These are phyloP conservation scores for Alternaria tenuissima DNA, from an alignment of 2,329 filamentous ascomycete species.

Conservation along the genomic window DNA sequence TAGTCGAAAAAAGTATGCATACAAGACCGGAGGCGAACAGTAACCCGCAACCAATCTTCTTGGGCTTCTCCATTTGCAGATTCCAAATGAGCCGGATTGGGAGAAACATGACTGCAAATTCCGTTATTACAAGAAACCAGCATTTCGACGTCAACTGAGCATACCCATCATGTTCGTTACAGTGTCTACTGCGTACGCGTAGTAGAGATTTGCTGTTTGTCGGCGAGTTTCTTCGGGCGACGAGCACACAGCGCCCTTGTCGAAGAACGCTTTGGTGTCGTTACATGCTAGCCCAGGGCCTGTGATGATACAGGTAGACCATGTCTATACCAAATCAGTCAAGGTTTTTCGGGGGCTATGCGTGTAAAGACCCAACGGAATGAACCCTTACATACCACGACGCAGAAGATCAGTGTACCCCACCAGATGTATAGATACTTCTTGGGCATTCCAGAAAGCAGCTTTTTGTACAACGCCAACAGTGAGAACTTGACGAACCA, in stretches of 20 bases:
- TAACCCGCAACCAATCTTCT: conserved; percentile 46
- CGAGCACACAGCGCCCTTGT: conserved; percentile 32
- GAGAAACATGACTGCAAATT: conserved; percentile 48
- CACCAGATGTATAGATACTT: conserved; percentile 50
- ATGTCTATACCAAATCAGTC: conserved; percentile 34
- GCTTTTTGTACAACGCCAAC: conserved; percentile 51
- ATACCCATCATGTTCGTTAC: conserved; percentile 49
- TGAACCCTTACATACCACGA: conserved; percentile 37
- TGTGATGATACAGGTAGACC: conserved; percentile 50
- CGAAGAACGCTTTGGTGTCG: conserved; percentile 38
- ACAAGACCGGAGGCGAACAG: conserved; percentile 38
- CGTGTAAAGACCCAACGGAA: not conserved
- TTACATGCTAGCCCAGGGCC: conserved; percentile 48
- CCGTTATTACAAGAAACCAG: not conserved
- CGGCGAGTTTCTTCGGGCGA: conserved; percentile 39
- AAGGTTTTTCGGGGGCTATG: not conserved
- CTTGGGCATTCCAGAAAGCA: conserved; percentile 44
- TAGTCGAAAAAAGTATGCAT: conserved; percentile 37
- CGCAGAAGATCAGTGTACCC: conserved; percentile 45
- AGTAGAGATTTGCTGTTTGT: conserved; percentile 48
- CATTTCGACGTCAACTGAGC: not conserved
- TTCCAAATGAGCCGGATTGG: conserved; percentile 50
- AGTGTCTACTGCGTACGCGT: conserved; percentile 47
- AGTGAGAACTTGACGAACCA: conserved; percentile 55
- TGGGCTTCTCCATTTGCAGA: conserved; percentile 44